Conservation (phyloP, 192 early-diverging fungal species). For the Funneliformis mosseae region DNA sequence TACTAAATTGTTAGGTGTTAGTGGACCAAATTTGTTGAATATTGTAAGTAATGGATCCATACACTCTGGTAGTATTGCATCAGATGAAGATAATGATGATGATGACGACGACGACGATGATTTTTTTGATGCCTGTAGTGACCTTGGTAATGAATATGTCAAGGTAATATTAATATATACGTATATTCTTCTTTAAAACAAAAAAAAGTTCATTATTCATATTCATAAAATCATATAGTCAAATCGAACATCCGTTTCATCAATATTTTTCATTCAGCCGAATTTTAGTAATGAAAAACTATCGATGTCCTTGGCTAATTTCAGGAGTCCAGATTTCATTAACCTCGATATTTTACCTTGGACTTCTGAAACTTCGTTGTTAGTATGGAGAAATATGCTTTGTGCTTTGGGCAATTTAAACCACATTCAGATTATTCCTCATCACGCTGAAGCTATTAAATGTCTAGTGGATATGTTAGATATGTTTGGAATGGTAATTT, state of each 20-base stretch:
- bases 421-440: conserved; percentile 64
- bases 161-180: neutral
- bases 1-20: neutral
- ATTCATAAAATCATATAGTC: conserved; percentile 32
- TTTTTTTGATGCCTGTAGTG: conserved; percentile 27
- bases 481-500: conserved; percentile 52
- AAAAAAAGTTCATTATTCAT: neutral
- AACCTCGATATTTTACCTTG: conserved; percentile 52
- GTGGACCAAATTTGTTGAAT: too few relatives aligned
- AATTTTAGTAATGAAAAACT: conserved; percentile 50
- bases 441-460: conserved; percentile 64
- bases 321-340: conserved; percentile 60
- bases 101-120: conserved; percentile 19
- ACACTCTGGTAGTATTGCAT: conserved; percentile 13
- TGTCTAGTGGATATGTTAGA: conserved; percentile 73
- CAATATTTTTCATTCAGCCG: conserved; percentile 20
- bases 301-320: conserved; percentile 48
- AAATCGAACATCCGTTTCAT: conserved; percentile 42
- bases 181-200: neutral
- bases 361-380: conserved; percentile 44
- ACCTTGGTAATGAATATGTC: conserved; percentile 4
- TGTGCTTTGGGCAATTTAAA: conserved; percentile 78
- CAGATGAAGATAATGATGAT: conserved; percentile 29
- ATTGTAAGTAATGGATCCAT: neutral
- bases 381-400: conserved; percentile 79